Percentiles rank a stretch among this genome's conserved stretches.
These are phyloP conservation scores for Schrenkiella parvula DNA, from an alignment of 345 rosid genomes.

Conservation along the genomic window DNA sequence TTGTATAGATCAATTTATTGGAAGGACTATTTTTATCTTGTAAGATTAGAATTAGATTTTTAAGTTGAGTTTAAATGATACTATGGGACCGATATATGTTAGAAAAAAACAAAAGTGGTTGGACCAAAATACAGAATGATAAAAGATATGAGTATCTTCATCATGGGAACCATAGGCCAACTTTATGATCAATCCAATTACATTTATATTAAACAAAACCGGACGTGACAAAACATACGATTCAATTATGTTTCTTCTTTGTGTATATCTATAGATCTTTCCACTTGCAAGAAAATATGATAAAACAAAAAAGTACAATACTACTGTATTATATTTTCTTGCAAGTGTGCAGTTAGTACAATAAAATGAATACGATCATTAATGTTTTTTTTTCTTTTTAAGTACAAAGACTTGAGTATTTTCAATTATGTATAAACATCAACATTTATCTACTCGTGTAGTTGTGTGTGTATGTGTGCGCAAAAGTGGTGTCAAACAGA, in stretches of 20 bases:
- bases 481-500: not conserved
- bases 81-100: not conserved
- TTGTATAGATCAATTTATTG: constrained; percentile 18
- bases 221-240: not conserved
- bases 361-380: not conserved
- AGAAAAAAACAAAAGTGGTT: constrained; percentile 8
- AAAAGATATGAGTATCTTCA: constrained; percentile 4
- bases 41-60: not conserved
- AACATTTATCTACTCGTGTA: not conserved
- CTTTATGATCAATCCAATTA: not conserved
- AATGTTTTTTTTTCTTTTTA: not conserved
- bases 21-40: constrained; percentile 13
- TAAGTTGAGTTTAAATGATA: too few species aligned
- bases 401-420: not conserved
- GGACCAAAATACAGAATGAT: constrained; percentile 2
- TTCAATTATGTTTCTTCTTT: too few species aligned
- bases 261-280: not conserved
- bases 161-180: not conserved
- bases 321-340: not conserved
- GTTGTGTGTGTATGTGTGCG: not conserved
- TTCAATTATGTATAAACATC: not conserved
- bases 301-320: not conserved
- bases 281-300: not conserved
- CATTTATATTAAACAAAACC: not conserved
- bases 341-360: not conserved